Evolutionary conservation across 257 asterid species (phyloP).

Genomic region (Dorcoceras hygrometricum): DNA sequence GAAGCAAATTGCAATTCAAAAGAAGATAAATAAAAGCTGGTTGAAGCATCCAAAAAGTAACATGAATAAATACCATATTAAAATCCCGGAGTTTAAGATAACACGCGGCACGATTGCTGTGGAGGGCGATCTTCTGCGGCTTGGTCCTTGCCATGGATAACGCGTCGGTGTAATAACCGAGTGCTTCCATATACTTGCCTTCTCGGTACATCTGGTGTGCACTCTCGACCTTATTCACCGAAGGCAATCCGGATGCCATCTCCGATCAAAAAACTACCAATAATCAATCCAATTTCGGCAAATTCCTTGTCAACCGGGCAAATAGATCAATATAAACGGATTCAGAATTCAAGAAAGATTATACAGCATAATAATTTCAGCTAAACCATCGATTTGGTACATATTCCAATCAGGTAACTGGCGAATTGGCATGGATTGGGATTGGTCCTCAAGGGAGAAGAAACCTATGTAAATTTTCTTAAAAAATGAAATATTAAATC

Average conservation of each 20-base stretch:
- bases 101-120: conserved; percentile 99
- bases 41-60: background rate
- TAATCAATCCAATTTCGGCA: background rate
- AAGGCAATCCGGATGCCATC: conserved; percentile 58
- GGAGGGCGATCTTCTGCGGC: conserved; percentile 90
- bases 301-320: background rate
- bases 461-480: background rate
- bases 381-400: background rate
- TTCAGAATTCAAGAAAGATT: background rate
- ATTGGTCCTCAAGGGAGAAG: background rate
- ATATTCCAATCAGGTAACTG: background rate
- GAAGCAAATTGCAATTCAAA: background rate
- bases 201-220: conserved; percentile 97
- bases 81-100: conserved; percentile 80
- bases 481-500: background rate
- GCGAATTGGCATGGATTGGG: background rate
- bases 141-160: conserved; percentile 76
- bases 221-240: conserved; percentile 73
- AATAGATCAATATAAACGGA: background rate
- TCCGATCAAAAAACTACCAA: conserved; percentile 27
- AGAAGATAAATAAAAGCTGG: background rate
- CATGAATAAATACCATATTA: conserved; percentile 54
- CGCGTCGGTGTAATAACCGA: conserved; percentile 81
- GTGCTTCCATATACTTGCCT: conserved; percentile 72
- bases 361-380: conserved; percentile 1